Percentiles rank a stretch among this genome's conserved stretches.
Conservation (phyloP, 202 grass and related monocot species). For the Schoenoplectus triqueter region DNA sequence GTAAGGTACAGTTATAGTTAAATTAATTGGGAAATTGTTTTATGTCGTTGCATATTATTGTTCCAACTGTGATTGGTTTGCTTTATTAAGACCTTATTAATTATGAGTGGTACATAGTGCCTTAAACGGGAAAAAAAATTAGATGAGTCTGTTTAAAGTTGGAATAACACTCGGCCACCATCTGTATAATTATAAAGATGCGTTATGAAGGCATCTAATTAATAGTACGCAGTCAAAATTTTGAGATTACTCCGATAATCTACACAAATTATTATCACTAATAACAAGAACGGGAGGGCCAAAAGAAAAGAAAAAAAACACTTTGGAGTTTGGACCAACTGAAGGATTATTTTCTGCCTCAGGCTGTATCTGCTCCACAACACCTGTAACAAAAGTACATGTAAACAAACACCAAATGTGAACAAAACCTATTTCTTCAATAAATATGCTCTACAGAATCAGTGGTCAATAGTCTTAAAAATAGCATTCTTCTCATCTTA, state of each 20-base stretch:
- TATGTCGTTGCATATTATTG: background rate
- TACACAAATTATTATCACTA: conserved; percentile 14
- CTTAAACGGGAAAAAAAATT: background rate
- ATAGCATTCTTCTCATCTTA: background rate
- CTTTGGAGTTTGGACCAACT: no score
- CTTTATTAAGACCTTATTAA: background rate
- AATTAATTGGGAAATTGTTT: background rate
- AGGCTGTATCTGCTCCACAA: conserved; percentile 59
- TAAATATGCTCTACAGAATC: background rate
- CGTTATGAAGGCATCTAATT: background rate
- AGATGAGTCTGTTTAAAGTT: background rate
- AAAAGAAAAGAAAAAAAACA: background rate
- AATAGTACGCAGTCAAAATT: conserved; percentile 22
- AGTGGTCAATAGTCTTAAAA: background rate
- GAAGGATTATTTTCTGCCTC: background rate
- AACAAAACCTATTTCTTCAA: background rate
- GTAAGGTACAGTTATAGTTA: background rate
- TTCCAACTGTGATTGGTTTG: background rate
- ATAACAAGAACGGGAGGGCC: conserved; percentile 2
- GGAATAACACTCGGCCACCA: background rate
- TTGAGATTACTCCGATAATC: background rate
- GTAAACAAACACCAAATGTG: conserved; percentile 25
- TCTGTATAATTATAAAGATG: background rate
- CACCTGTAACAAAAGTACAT: conserved; percentile 53
- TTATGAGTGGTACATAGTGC: background rate